Conservation (phyloP, 768 basidiomycete genomes). For the Russula sp. region DNA sequence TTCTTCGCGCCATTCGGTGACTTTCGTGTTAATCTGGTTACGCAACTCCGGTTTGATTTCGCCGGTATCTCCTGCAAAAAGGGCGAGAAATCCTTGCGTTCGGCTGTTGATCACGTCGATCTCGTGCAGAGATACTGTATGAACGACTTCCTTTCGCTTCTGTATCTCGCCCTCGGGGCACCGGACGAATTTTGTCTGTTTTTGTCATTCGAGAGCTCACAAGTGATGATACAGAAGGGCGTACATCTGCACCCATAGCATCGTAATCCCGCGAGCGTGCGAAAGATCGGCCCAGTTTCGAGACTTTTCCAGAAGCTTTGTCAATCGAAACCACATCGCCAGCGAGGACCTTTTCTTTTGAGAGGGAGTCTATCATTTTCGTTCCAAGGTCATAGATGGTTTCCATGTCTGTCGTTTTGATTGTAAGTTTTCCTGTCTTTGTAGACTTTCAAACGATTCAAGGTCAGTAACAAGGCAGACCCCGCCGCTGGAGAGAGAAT, state of each 20-base stretch:
- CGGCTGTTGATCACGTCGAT: conserved; percentile 99
- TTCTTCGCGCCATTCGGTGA: conserved; percentile 96
- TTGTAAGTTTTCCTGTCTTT: conserved; percentile 94
- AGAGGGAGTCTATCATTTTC: conserved; percentile 98
- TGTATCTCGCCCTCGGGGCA: conserved; percentile 98
- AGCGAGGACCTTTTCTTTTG: conserved; percentile 92
- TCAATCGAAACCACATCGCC: conserved; percentile 97
- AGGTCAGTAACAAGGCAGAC: not conserved
- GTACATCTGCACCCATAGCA: conserved; percentile 97
- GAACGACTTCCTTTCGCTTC: conserved; percentile 94
- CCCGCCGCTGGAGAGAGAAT: not conserved
- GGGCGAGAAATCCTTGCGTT: conserved; percentile 95
- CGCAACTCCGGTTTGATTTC: conserved; percentile 97
- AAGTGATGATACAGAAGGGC: conserved; percentile 28
- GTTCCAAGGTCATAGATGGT: conserved; percentile 97
- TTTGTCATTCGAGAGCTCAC: not conserved
- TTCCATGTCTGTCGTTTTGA: conserved; percentile 99
- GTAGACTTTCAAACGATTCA: conserved; percentile 55
- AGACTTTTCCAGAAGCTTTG: conserved; percentile 94
- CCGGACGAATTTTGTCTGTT: conserved; percentile 95
- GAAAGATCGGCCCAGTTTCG: conserved; percentile 93
- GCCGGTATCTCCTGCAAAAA: conserved; percentile 93
- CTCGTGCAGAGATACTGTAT: conserved; percentile 96
- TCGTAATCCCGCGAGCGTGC: conserved; percentile 98
- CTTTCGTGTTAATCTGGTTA: conserved; percentile 94